Evolutionary conservation across 164 flowering plant genomes (phyloP), one percentile per base, ranked within the genome.

Genomic region (Stephania cephalantha): DNA sequence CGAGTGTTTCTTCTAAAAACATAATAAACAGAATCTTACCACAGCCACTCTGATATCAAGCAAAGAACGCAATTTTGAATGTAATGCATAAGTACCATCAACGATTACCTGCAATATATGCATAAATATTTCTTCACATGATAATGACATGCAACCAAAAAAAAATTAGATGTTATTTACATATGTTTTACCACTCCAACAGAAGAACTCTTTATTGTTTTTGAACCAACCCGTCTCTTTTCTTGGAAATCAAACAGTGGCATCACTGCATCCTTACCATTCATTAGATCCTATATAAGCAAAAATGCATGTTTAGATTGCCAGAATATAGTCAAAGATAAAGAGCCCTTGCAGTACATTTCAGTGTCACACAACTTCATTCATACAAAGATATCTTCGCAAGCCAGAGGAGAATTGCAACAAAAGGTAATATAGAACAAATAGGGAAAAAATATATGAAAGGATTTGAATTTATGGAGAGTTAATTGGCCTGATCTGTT

Each of bases 21-120:
- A 20, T 68, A 15, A 45, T 45, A 71, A 79, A 74, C 61, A 63
- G 48, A 68, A 69, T 70, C 17, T 81, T 91, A 96, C 99, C 92
- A 96, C 99, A 72, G 98, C 99, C 81, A 96, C 99, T 68, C 98
- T 88, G 81, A 96, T 93, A 77, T 96, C 99, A 11, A 96, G 89
- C 85, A 91, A 81, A 76, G 98, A 92, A 25, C 97, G 95, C 84
- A 96, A 82, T 79, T 87, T 91, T 80, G 97, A 89, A 83, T 96
- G 95, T 46, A 96, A 82, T 44, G 98, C 99, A 86, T 92, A 96
- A 46, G 97, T 92, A 70, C 99, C 99, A 87, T 96, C 99, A 80
- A 96, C 93, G 76, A 96, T 89, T 46, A 96, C 98, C 99, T 95
- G 79, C 45, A 75, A 9, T 78, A 71, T 45, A 71, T 22, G 31